Evolutionary conservation across 768 basidiomycete genomes (phyloP).

Genomic region (Mycena vitilis): DNA sequence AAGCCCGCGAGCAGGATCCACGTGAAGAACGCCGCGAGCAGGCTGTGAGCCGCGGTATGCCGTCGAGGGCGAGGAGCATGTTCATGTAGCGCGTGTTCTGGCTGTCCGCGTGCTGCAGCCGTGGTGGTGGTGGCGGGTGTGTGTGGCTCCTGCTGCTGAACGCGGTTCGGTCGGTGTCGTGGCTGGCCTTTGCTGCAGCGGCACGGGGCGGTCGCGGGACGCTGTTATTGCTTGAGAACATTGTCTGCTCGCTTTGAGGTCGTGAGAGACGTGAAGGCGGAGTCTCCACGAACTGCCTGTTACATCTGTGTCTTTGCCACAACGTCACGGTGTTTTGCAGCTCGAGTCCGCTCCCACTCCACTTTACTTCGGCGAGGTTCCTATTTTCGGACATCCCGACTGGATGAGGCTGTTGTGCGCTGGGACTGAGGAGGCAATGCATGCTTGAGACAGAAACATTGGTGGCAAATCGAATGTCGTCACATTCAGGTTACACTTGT

Average conservation of each 20-base stretch:
- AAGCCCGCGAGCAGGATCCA: conserved; percentile 75
- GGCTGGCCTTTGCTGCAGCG: conserved; percentile 8
- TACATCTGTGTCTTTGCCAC: background rate
- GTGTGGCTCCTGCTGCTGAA: conserved; percentile 3
- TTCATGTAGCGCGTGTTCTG: conserved; percentile 67
- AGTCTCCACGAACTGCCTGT: conserved; percentile 1
- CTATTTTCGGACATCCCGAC: background rate
- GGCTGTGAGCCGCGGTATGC: conserved; percentile 62
- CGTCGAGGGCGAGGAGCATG: conserved; percentile 72
- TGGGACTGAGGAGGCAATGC: too few species aligned
- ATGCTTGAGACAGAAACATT: background rate
- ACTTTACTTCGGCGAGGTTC: background rate
- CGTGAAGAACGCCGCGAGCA: conserved; percentile 66
- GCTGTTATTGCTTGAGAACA: conserved; percentile 19
- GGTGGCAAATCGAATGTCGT: background rate
- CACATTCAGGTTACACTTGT: too few species aligned
- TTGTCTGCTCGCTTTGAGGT: background rate
- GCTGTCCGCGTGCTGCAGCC: conserved; percentile 32
- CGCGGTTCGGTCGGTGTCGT: conserved; percentile 22
- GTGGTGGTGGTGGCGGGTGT: background rate
- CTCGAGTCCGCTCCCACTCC: conserved; percentile 1
- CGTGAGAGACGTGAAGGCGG: background rate
- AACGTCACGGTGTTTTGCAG: too few species aligned
- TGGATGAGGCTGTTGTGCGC: background rate
- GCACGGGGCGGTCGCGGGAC: conserved; percentile 20